phyloP scores from a whole-genome alignment of 805 yeast species.

The Debaryomyces maramus region DNA sequence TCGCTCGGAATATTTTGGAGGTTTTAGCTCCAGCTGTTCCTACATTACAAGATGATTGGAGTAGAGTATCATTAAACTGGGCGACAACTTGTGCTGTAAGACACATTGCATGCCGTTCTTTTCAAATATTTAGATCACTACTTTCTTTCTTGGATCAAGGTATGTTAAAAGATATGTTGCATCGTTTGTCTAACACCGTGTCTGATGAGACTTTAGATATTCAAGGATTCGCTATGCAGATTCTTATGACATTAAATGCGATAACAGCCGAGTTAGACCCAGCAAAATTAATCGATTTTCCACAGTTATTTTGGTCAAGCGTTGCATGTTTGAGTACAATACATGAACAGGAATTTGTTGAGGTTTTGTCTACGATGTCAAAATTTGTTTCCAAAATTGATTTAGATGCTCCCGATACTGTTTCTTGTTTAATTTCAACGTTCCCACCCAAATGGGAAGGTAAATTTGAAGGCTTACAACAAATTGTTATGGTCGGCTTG shows the following conservation, averaged over 20 bases:
- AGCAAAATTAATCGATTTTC: conserved; percentile 77
- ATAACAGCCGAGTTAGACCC: conserved; percentile 83
- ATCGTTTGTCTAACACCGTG: conserved; percentile 87
- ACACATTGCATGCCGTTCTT: conserved; percentile 95
- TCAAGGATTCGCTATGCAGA: conserved; percentile 96
- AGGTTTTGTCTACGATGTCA: conserved; percentile 76
- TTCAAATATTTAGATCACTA: conserved; percentile 85
- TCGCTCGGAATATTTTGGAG: conserved; percentile 62
- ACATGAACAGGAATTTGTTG: conserved; percentile 91
- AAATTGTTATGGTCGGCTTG: conserved; percentile 75
- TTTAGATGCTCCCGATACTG: conserved; percentile 80
- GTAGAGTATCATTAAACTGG: conserved; percentile 80
- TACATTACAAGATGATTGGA: conserved; percentile 80
- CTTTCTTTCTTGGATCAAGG: conserved; percentile 78
- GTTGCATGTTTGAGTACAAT: conserved; percentile 88
- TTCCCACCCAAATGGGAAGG: conserved; percentile 98
- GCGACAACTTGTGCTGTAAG: conserved; percentile 97
- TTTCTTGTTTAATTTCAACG: conserved; percentile 75
- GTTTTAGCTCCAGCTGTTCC: conserved; percentile 49
- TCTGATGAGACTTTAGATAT: conserved; percentile 87
- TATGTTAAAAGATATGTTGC: conserved; percentile 92
- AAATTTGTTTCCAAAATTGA: conserved; percentile 87
- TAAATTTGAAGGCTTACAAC: conserved; percentile 83
- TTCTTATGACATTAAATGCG: conserved; percentile 92
- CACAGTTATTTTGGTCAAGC: conserved; percentile 93